Evolutionary conservation across 2,329 filamentous ascomycete species (phyloP).

Genomic region (Remersonia thermophila): DNA sequence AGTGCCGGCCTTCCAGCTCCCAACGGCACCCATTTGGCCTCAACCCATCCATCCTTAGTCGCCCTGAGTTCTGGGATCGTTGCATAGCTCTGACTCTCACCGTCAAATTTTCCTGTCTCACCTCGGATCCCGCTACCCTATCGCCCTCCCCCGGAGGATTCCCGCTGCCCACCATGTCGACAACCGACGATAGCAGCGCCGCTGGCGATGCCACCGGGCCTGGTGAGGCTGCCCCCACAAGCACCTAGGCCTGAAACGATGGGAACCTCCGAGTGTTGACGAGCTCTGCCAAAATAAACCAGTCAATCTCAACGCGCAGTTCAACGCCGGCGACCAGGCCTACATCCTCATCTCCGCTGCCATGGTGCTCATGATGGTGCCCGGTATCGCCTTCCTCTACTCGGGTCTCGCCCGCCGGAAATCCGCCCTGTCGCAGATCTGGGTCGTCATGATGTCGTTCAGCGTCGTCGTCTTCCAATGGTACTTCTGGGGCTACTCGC

Average conservation of each 20-base stretch:
- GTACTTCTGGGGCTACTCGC: conserved; percentile 98
- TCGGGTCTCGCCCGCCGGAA: conserved; percentile 95
- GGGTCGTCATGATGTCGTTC: conserved; percentile 90
- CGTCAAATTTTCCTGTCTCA: no score
- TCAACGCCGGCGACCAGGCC: conserved; percentile 77
- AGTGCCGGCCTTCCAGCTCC: not conserved
- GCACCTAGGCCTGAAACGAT: not conserved
- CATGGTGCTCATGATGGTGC: conserved; percentile 94
- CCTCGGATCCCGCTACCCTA: not conserved
- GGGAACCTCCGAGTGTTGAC: conserved; percentile 1
- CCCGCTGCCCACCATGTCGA: conserved; percentile 9
- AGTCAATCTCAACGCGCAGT: conserved; percentile 89
- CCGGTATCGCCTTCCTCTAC: conserved; percentile 93
- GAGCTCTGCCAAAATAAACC: not conserved
- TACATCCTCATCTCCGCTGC: conserved; percentile 83
- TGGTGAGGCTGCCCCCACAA: conserved; percentile 4
- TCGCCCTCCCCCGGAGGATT: conserved; percentile 4
- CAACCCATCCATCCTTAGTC: no score
- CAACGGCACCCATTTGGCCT: no score
- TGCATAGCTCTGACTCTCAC: no score
- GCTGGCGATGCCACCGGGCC: conserved; percentile 3
- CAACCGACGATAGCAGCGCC: conserved; percentile 6
- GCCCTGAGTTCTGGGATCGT: no score
- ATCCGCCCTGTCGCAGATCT: conserved; percentile 92
- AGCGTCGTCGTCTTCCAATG: conserved; percentile 93